Evolutionary conservation across 2,329 filamentous ascomycete species (phyloP).

Genomic region (Talaromyces atroroseus): DNA sequence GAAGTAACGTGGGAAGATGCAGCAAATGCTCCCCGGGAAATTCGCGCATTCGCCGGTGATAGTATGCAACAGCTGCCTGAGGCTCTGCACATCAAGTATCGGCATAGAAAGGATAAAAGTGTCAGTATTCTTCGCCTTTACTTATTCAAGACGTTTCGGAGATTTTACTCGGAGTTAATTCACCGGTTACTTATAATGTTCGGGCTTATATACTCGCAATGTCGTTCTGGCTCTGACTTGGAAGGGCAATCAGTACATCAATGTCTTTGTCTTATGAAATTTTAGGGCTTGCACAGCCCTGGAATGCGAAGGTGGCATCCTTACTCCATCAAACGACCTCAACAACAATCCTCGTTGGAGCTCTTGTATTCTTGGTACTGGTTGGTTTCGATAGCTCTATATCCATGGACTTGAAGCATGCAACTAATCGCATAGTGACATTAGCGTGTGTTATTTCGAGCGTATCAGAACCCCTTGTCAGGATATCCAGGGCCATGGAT

Average conservation of each 20-base stretch:
- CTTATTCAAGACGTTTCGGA: background rate
- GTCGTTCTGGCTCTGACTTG: background rate
- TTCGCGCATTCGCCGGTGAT: background rate
- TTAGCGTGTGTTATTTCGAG: background rate
- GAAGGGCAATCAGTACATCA: too few species aligned
- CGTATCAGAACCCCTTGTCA: slow-evolving; percentile 2
- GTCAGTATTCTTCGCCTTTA: background rate
- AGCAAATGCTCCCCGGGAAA: background rate
- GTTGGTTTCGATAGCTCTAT: background rate
- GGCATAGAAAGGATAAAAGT: too few species aligned
- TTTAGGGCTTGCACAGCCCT: background rate
- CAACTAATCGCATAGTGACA: background rate
- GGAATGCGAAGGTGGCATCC: too few species aligned
- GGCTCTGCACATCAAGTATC: background rate
- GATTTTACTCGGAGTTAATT: background rate
- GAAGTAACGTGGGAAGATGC: background rate
- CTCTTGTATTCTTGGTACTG: background rate
- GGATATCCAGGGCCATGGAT: slow-evolving; percentile 1
- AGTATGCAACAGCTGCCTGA: background rate
- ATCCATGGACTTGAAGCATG: background rate
- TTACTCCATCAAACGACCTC: too few species aligned
- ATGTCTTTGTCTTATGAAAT: too few species aligned
- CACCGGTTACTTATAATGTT: too few species aligned
- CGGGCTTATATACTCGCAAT: too few species aligned
- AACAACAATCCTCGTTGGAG: background rate